Percentiles rank a stretch among this genome's conserved stretches.
Evolutionary conservation across 306 rosid genomes (phyloP).

Genomic region (Calophaca sinica): DNA sequence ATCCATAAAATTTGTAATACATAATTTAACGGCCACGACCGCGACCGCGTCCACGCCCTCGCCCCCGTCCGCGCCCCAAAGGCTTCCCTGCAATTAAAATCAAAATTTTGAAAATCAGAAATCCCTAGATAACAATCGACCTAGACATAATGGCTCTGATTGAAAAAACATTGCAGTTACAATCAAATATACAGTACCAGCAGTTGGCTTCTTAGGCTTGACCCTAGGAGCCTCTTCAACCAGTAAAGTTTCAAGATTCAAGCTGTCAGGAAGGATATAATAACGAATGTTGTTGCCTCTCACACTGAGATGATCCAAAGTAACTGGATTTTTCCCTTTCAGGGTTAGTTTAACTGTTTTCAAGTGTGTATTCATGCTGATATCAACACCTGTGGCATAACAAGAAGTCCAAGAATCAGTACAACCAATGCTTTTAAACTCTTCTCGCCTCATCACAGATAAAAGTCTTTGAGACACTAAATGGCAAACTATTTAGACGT

Average conservation of each 20-base stretch:
- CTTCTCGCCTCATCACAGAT: background rate
- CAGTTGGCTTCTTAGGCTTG: constrained; percentile 97
- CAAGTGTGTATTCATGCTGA: constrained; percentile 80
- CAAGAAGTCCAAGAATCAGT: constrained; percentile 47
- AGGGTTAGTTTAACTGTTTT: constrained; percentile 89
- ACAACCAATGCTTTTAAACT: constrained; percentile 38
- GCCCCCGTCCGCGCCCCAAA: constrained; percentile 79
- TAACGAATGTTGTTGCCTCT: constrained; percentile 94
- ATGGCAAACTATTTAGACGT: constrained; percentile 17
- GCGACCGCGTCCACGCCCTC: constrained; percentile 90
- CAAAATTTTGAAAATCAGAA: constrained; percentile 27
- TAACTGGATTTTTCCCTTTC: constrained; percentile 94
- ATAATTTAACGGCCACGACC: constrained; percentile 74
- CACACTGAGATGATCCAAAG: constrained; percentile 94
- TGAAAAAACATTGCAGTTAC: background rate
- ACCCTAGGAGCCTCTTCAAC: constrained; percentile 75
- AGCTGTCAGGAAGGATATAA: constrained; percentile 66
- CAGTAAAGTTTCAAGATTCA: constrained; percentile 57
- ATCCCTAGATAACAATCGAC: background rate
- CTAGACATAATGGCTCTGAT: background rate
- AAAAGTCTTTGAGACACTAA: constrained; percentile 3
- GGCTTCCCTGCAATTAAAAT: constrained; percentile 69
- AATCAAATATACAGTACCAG: constrained; percentile 61
- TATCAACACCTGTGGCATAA: constrained; percentile 61
- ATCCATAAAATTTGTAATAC: constrained; percentile 46